Evolutionary conservation across 2,329 filamentous ascomycete genomes (phyloP).

Genomic region (Phialophora chinensis): DNA sequence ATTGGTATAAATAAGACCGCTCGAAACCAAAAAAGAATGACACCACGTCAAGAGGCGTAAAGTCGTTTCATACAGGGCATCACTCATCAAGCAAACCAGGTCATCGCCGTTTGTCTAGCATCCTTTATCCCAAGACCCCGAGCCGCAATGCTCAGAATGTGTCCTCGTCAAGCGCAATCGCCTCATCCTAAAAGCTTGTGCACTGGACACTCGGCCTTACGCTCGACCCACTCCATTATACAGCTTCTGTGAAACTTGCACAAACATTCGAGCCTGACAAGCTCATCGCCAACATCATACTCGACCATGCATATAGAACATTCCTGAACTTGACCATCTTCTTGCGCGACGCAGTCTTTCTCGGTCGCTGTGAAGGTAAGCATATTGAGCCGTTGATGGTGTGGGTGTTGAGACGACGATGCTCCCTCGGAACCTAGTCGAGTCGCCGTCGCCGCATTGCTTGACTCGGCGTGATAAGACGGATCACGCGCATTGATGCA

Average conservation of each 20-base stretch:
- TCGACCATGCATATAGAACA: constrained; percentile 71
- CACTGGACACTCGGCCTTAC: constrained; percentile 65
- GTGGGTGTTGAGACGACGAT: constrained; percentile 29
- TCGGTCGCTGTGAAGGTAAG: constrained; percentile 63
- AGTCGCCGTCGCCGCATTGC: constrained; percentile 13
- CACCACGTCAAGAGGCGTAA: neutral
- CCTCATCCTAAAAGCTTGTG: constrained; percentile 54
- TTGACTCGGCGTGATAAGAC: constrained; percentile 30
- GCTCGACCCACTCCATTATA: constrained; percentile 66
- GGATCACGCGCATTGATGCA: constrained; percentile 45
- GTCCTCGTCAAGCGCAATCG: neutral
- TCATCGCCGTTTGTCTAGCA: neutral
- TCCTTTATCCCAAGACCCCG: neutral
- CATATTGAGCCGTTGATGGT: constrained; percentile 46
- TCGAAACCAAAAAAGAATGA: neutral
- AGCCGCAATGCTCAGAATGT: neutral
- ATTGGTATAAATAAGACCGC: neutral
- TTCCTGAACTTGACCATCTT: constrained; percentile 61
- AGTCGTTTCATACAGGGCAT: neutral
- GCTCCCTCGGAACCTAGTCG: neutral
- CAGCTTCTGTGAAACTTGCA: constrained; percentile 69
- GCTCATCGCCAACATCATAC: constrained; percentile 63
- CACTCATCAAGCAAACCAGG: neutral
- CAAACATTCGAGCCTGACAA: constrained; percentile 66
- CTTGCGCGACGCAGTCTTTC: constrained; percentile 65